Evolutionary conservation across 2,329 filamentous ascomycete species (phyloP), one percentile per base, ranked within the genome.

Genomic region (Sporothrix curviconia): DNA sequence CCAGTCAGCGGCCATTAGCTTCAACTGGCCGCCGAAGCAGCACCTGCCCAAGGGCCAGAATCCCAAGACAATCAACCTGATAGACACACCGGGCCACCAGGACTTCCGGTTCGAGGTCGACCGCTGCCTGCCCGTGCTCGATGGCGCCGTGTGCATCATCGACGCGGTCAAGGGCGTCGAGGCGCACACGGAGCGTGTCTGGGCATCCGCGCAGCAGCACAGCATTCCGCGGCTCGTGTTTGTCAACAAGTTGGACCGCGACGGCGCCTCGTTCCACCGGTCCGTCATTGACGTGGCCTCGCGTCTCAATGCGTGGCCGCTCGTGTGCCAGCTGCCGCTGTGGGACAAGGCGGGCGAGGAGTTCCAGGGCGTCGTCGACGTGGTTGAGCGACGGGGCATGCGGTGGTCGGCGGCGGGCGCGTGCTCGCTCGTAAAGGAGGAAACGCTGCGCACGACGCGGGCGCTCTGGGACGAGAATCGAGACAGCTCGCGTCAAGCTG

Each of bases 71-170:
- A 85, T 96, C 70, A 96, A 96, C 68, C 76, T 96, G 2, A 97
- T 99, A 60, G 94, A 99, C 69, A 97, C 94, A 0, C 94, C 94
- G 2, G 94, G 94, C 1, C 94, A 99, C 68, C 92, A 95, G 22
- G 94, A 99, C 70, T 99, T 99, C 66, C 91, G 92, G 0, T 97
- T 97, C 67, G 94, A 99, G 70, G 94, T 97, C 2, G 81, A 96
- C 63, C 84, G 94, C 12, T 97, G 92, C 32, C 77, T 97, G 61
- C 70, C 70, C 6, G 67, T 65, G 55, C 67, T 69, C 55, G 68
- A 64, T 55, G 67, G 69, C 25, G 70, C 70, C 44, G 66, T 73
- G 19, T 69, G 68, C 60, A 68, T 72, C 54, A 66, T 73, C 49
- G 66, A 72, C 63, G 61, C 67, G 7, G 69, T 73, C 67, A 72